Evolutionary conservation across 441 rosid genomes (phyloP).

Genomic region (Rhodomyrtus psidioides): DNA sequence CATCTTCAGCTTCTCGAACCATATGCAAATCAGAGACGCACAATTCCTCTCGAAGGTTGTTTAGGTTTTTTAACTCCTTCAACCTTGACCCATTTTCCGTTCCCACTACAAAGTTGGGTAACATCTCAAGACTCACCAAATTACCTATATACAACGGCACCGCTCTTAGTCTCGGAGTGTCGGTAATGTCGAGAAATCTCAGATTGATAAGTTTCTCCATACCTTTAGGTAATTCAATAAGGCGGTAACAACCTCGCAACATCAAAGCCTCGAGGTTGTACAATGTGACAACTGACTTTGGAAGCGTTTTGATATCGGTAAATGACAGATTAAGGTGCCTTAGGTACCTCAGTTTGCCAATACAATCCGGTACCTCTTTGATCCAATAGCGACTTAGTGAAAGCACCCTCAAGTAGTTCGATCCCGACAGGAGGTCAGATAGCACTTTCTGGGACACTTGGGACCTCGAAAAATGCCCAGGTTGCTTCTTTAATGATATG

Average conservation of each 20-base stretch:
- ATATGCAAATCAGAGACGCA: neutral
- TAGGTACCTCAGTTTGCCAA: neutral
- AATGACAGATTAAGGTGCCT: neutral
- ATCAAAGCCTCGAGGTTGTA: no score
- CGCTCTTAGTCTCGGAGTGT: accelerated
- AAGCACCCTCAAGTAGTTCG: neutral
- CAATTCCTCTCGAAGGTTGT: neutral
- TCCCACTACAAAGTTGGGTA: neutral
- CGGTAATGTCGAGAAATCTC: neutral
- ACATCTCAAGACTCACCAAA: neutral
- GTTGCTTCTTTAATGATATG: neutral
- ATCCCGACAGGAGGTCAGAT: neutral
- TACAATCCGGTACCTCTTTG: accelerated
- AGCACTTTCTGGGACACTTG: accelerated
- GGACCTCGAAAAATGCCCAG: accelerated
- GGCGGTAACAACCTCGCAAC: accelerated
- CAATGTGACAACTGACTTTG: no score
- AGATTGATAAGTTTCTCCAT: neutral
- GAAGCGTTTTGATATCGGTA: no score
- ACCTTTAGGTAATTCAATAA: neutral
- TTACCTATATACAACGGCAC: accelerated
- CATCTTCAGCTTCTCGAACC: neutral
- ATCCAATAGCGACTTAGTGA: accelerated
- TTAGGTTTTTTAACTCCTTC: neutral
- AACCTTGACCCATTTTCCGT: accelerated